Evolutionary conservation across 2,329 filamentous ascomycete species (phyloP), one percentile per base, ranked within the genome.

Genomic region (Penicillium capsulatum): DNA sequence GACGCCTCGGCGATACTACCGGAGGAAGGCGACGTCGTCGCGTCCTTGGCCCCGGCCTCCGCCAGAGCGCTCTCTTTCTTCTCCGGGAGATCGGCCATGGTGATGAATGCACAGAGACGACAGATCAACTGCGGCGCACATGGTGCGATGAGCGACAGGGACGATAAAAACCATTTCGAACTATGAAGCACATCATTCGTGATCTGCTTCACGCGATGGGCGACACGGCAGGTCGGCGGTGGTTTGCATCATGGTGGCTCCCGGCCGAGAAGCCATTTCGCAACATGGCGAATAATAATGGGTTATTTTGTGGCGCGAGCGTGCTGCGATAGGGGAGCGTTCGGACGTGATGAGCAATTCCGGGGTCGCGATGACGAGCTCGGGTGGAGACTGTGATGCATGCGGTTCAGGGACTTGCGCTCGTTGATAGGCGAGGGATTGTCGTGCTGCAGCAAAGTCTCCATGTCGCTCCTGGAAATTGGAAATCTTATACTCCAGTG

Each of bases 1-100:
- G 45, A 31, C 13, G 47, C 47, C 13, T 55, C 51, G n/a, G 43
- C 47, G 3, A 51, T 26, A 30, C 42, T 54, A 38, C 49, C 50
- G 3, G 41, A 42, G 3, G 46, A 45, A 11, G 46, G 38, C 11
- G 45, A 44, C 7, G 24, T 16, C 4, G 11, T 35, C 1, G 17
- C 28, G 33, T 44, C 11, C 7, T 42, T 38, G 16, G 31, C 6
- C 8, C 30, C 30, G 8, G 7, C 31, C 8, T 32, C 20, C 4
- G 31, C 31, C 26, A 11, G 31, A 14, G 34, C 32, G 2, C 30
- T 26, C 3, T 50, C 24, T 17, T 46, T 44, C 42, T 47, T 44
- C 24, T 40, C 37, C 14, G 17, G 24, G 15, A 19, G 19, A 7
- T 14, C 22, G 17, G 47, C 43, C 47, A 45, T 47, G 31, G 8